Base-by-base conservation (phyloP, 2,329 filamentous ascomycete species). In the Aspergillus sp. region DNA sequence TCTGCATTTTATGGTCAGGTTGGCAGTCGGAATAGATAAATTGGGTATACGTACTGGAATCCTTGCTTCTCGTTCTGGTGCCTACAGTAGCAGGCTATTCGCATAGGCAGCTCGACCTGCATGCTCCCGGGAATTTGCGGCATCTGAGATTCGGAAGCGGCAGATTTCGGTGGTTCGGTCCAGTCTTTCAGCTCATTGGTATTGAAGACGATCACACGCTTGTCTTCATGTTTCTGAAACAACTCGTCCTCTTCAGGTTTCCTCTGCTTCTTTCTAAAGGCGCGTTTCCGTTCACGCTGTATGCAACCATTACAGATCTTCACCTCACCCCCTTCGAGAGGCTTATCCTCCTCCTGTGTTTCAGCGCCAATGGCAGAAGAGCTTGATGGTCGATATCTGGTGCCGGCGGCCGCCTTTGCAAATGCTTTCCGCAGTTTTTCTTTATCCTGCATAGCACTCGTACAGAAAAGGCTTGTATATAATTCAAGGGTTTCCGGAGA, bases 11-110 rank as follows among this genome's bases (percentile, higher is more conserved):
- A 60, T 64, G 11, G 63, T 71, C 66, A 75, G 68, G 63, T 52
- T 19, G 11, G n/a, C 45, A 31, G 50, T 55, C 34, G 19, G 45
- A 7, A 46, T 30, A n/a, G 7, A 31, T 3, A 54, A 34, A 53
- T 47, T 31, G 53, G n/a, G 48, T 55, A 53, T 30, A 74, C 79
- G 66, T 69, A 81, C 77, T 85, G 85, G 78, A 97, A 99, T 1
- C 94, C 94, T 68, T 90, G 82, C 80, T 98, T 98, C 79, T 98
- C 95, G 62, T 90, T 88, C 70, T 98, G 94, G 74, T 99, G 94
- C 22, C 94, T 88, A 78, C 94, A 98, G 78, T 98, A 99, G 76
- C 94, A 99, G 25, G 93, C 92, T 71, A 99, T 97, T 9, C 94
- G 89, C 93, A 98, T 97, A 0, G 92, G 93, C 2, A 92, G 87